Percentiles rank a stretch among this genome's conserved stretches.
phyloP scores from a whole-genome alignment of 2,329 filamentous ascomycete genomes.

The Claviceps citrina region DNA sequence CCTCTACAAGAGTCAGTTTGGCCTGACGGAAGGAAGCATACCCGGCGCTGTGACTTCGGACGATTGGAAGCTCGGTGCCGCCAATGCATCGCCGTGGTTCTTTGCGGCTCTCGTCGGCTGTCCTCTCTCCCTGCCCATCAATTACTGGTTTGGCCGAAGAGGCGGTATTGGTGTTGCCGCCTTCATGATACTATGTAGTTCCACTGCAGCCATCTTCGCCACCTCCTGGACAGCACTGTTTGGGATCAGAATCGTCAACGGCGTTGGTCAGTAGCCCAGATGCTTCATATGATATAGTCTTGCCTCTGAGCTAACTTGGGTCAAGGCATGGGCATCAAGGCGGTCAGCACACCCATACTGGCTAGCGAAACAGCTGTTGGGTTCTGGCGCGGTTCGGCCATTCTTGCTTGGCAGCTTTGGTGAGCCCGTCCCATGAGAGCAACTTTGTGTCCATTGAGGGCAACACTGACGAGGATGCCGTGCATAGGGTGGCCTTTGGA shows the following conservation, averaged over 20 bases:
- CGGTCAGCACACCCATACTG: conserved; percentile 31
- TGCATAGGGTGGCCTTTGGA: conserved; percentile 18
- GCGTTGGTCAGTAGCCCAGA: conserved; percentile 18
- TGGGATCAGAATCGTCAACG: conserved; percentile 22
- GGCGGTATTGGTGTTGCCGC: conserved; percentile 26
- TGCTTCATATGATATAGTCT: background rate
- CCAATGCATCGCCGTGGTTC: conserved; percentile 25
- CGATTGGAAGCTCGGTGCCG: conserved; percentile 24
- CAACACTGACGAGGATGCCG: background rate
- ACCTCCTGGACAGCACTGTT: conserved; percentile 19
- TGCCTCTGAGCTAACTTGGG: background rate
- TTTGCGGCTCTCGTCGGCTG: conserved; percentile 24
- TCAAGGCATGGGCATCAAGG: conserved; percentile 33
- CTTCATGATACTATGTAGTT: conserved; percentile 24
- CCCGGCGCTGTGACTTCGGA: conserved; percentile 6
- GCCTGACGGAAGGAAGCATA: conserved; percentile 6
- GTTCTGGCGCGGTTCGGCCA: conserved; percentile 32
- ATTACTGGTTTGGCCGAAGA: conserved; percentile 24
- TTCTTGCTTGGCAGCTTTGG: conserved; percentile 33
- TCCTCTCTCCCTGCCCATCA: conserved; percentile 25
- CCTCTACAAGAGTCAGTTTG: conserved; percentile 15
- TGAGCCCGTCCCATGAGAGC: conserved; percentile 3
- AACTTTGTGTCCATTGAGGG: background rate
- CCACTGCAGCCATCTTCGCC: conserved; percentile 21
- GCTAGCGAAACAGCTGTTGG: conserved; percentile 31